Percentiles rank a stretch among this genome's conserved stretches.
Conservation (phyloP, 2,329 filamentous ascomycete genomes). For the Lecanicillium sp. region DNA sequence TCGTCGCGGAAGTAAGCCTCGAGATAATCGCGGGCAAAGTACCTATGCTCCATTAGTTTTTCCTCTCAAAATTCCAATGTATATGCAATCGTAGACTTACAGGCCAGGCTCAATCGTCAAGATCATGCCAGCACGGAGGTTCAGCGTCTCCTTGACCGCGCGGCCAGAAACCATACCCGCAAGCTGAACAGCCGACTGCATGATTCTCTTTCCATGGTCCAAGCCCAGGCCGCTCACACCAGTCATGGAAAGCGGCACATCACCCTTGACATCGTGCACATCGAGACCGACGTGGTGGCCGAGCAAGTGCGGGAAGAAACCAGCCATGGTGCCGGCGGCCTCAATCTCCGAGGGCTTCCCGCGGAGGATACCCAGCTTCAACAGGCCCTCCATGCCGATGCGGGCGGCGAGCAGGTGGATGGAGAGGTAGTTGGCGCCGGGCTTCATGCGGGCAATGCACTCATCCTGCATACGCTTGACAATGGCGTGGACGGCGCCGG, state of each 20-base stretch:
- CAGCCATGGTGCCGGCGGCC: constrained; percentile 43
- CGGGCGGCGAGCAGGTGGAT: constrained; percentile 67
- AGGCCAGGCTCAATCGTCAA: constrained; percentile 75
- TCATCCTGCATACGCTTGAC: constrained; percentile 75
- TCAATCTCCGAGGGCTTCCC: constrained; percentile 52
- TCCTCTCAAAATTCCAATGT: no score
- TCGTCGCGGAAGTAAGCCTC: constrained; percentile 59
- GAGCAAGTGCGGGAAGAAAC: constrained; percentile 60
- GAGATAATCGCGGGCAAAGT: constrained; percentile 68
- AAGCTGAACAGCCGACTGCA: constrained; percentile 29
- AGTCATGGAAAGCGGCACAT: constrained; percentile 23
- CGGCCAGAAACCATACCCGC: constrained; percentile 20
- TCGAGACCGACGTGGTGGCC: constrained; percentile 61
- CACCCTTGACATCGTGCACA: constrained; percentile 50
- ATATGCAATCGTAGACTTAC: no score
- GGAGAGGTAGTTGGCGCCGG: constrained; percentile 62
- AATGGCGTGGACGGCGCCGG: constrained; percentile 65
- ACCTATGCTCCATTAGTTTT: constrained; percentile 33
- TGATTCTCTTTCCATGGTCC: constrained; percentile 32
- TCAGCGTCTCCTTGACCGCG: constrained; percentile 26
- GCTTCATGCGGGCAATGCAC: constrained; percentile 61
- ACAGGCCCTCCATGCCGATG: constrained; percentile 63
- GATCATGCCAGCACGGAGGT: constrained; percentile 55
- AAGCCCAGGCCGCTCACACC: constrained; percentile 20
- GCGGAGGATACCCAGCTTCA: constrained; percentile 63